Percentiles rank a stretch among this genome's conserved stretches.
phyloP scores from a whole-genome alignment of 2,329 filamentous ascomycete species.

The Emergomyces africanus region DNA sequence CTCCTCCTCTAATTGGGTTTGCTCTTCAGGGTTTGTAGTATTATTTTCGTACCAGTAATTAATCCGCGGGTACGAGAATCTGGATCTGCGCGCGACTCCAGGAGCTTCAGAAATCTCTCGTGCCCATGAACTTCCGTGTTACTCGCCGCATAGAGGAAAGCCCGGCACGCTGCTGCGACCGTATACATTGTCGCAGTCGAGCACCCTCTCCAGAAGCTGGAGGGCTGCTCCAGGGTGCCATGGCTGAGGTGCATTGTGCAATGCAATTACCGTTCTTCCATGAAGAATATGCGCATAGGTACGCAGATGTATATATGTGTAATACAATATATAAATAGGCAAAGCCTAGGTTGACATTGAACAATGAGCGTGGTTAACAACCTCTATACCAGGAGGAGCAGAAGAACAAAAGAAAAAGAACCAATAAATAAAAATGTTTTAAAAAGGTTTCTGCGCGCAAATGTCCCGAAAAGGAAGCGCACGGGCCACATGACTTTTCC shows the following conservation, averaged over 20 bases:
- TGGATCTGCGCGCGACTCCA: conserved; percentile 60
- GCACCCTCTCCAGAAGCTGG: conserved; percentile 50
- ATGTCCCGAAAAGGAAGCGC: conserved; percentile 1
- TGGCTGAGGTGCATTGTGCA: conserved; percentile 24
- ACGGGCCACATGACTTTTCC: conserved; percentile 9
- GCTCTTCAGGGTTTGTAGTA: conserved; percentile 15
- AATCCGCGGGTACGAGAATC: conserved; percentile 59
- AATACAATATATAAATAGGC: not conserved
- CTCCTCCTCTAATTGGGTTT: not conserved
- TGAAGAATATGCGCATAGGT: conserved; percentile 10
- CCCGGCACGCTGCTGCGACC: conserved; percentile 56
- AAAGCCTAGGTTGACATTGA: not conserved
- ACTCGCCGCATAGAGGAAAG: conserved; percentile 64
- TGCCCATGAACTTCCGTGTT: conserved; percentile 64
- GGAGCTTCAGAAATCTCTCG: conserved; percentile 57
- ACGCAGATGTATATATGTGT: conserved; percentile 14
- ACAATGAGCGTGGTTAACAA: not conserved
- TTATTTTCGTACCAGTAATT: conserved; percentile 53
- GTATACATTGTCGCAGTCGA: conserved; percentile 65
- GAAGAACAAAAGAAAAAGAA: not conserved
- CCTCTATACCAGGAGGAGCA: not conserved
- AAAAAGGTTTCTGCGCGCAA: conserved; percentile 4
- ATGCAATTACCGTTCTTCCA: conserved; percentile 11
- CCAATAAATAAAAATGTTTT: too few species aligned
- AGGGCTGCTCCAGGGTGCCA: conserved; percentile 32